Conservation (phyloP, 2,329 filamentous ascomycete species). For the Monilinia fructicola region DNA sequence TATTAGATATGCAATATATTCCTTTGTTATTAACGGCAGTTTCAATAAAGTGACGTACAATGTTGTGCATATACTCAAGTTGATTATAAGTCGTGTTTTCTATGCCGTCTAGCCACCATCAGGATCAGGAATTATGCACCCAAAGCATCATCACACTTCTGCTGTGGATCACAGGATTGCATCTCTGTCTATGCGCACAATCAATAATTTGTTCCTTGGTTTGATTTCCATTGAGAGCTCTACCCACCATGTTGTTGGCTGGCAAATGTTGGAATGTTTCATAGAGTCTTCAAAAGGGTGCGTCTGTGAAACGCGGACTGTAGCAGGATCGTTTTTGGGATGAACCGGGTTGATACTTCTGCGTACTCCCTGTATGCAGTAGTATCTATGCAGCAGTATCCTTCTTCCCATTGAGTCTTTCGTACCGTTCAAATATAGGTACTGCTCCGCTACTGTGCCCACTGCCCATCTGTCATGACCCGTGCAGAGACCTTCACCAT, state of each 20-base stretch:
- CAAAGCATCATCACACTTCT: not conserved
- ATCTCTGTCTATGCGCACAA: not conserved
- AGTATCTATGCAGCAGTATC: not conserved
- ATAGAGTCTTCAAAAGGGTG: slow-evolving; percentile 2
- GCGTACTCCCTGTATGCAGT: not conserved
- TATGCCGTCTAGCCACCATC: not conserved
- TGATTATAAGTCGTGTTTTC: slow-evolving; percentile 3
- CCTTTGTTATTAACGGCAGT: not conserved
- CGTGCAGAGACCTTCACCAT: not conserved
- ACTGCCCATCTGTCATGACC: not conserved
- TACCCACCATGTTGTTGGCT: not conserved
- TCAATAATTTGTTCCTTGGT: not conserved
- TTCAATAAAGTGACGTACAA: not conserved
- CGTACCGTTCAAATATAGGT: not conserved
- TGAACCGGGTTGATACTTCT: slow-evolving; percentile 14
- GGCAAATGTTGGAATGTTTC: slow-evolving; percentile 18
- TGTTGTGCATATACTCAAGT: not conserved
- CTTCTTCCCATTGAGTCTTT: not conserved
- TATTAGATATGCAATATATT: not conserved
- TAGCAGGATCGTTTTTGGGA: slow-evolving; percentile 19
- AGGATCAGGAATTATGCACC: not conserved
- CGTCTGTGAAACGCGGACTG: slow-evolving; percentile 15
- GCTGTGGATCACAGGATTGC: not conserved
- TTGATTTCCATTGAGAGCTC: not conserved
- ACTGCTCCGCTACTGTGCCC: not conserved